Evolutionary conservation across 352 stramenopile species (phyloP), one percentile per base, ranked within the genome.

Genomic region (Globisporangium cederbergense): DNA sequence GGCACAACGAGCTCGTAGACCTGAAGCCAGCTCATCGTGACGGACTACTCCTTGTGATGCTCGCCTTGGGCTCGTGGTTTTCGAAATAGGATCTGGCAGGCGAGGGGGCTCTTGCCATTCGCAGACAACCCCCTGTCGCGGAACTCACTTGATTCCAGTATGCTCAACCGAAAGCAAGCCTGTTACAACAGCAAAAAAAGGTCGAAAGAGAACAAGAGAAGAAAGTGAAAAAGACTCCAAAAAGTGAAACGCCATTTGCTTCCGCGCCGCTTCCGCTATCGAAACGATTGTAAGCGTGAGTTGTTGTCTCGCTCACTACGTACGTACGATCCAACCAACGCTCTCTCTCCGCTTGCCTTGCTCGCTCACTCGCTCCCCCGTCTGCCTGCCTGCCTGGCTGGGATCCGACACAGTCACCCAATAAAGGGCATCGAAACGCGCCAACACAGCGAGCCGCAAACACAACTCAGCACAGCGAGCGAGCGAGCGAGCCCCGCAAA

Each of bases 11-110:
- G 43, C 54, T 82, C 71, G 66, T 84, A 74, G 30, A 65, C 67
- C 60, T 87, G 77, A 25, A 89, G 36, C 79, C 79, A 89, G 64
- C 77, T 89, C 77, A 87, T 86, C 36, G 2, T 38, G 10, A 10
- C 46, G 32, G 25, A 28, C 25, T 55, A 38, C 11, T n/a, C 36
- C 1, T 36, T 55, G 25, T n/a, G 4, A 25, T 22, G 1, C 36
- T 55, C 4, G 13, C 1, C 4, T 22, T 2, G 5, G 22, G 25
- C 38, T n/a, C 1, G 25, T 28, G 25, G 25, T 1, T 28, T 28
- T 11, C 38, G 38, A 45, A 18, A 45, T 45, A 13, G 8, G 38
- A 45, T 45, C 38, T 45, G 13, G 16, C 4, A 22, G 20, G 11
- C 16, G 9, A 28, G 25, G 25, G 25, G 25, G 25, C 25, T 28